phyloP scores from a whole-genome alignment of 495 filamentous ascomycete genomes.

The Neurospora cerealis region DNA sequence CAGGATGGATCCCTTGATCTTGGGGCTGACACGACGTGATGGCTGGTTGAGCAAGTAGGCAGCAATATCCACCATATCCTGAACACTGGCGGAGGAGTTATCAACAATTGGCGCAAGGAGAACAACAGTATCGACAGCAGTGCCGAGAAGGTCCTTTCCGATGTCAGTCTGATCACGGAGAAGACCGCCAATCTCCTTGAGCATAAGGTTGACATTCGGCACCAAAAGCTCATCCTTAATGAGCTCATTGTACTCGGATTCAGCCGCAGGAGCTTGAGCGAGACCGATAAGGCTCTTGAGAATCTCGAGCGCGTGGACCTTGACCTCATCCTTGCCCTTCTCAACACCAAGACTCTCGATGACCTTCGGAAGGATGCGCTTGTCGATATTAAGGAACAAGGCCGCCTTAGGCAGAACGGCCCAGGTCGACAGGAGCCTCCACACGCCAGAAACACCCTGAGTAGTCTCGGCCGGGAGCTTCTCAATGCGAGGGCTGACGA shows the following conservation, averaged over 20 bases:
- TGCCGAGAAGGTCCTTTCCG: conserved; percentile 60
- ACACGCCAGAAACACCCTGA: conserved; percentile 73
- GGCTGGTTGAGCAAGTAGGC: conserved; percentile 79
- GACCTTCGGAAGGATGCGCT: conserved; percentile 53
- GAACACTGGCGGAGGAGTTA: conserved; percentile 52
- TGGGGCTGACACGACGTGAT: conserved; percentile 65
- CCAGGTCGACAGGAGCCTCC: conserved; percentile 76
- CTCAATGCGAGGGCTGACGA: conserved; percentile 65
- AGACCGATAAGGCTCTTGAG: conserved; percentile 53
- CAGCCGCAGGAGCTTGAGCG: conserved; percentile 37
- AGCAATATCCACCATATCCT: conserved; percentile 62
- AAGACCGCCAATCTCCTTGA: conserved; percentile 56
- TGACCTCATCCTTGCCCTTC: conserved; percentile 82
- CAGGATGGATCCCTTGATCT: conserved; percentile 71
- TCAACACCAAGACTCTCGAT: conserved; percentile 60
- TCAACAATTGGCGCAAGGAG: conserved; percentile 63
- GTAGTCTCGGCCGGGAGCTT: conserved; percentile 80
- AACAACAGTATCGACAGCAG: conserved; percentile 68
- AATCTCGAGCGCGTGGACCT: conserved; percentile 69
- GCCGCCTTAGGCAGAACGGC: conserved; percentile 54
- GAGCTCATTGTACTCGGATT: conserved; percentile 47
- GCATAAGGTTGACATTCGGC: conserved; percentile 57
- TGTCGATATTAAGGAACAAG: conserved; percentile 57
- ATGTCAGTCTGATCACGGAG: conserved; percentile 47
- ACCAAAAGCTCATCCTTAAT: conserved; percentile 55